Conservation (phyloP, 208 protist species). For the Trypanosoma lewisi region DNA sequence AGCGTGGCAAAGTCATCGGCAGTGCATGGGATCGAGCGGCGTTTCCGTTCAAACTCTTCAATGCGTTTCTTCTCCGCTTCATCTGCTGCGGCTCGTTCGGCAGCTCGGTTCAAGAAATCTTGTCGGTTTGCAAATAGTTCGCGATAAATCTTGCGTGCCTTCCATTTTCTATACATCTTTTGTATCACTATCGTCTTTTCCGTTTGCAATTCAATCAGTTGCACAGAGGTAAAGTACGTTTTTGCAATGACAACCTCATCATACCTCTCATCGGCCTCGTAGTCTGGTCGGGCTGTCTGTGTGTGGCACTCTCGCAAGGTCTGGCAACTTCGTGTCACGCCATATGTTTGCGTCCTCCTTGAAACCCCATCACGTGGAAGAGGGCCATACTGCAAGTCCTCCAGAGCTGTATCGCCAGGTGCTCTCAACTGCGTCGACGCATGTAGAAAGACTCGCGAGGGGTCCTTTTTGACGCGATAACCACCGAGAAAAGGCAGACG, state of each 20-base stretch:
- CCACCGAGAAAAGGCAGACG: slow-evolving; percentile 91
- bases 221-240: slow-evolving; percentile 85
- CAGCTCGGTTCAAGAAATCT: slow-evolving; percentile 56
- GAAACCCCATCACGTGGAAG: slow-evolving; percentile 45
- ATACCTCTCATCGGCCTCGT: slow-evolving; percentile 57
- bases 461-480: slow-evolving; percentile 79
- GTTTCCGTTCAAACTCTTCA: slow-evolving; percentile 76
- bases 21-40: slow-evolving; percentile 90
- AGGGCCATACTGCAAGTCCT: slow-evolving; percentile 61
- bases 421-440: slow-evolving; percentile 89
- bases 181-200: slow-evolving; percentile 90
- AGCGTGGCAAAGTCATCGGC: slow-evolving; percentile 91
- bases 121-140: slow-evolving; percentile 59
- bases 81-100: slow-evolving; percentile 52
- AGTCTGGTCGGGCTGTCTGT: slow-evolving; percentile 82
- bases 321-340: slow-evolving; percentile 86
- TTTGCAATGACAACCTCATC: slow-evolving; percentile 76
- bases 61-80: slow-evolving; percentile 61
- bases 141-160: slow-evolving; percentile 75
- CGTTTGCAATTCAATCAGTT: slow-evolving; percentile 58
- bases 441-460: slow-evolving; percentile 80
- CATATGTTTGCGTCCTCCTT: slow-evolving; percentile 91
- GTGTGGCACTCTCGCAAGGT: slow-evolving; percentile 89
- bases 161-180: slow-evolving; percentile 91
- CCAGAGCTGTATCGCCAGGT: slow-evolving; percentile 29